These are phyloP conservation scores for Trypanosoma cruzi DNA, from an alignment of 208 protist genomes.

Conservation along the genomic window DNA sequence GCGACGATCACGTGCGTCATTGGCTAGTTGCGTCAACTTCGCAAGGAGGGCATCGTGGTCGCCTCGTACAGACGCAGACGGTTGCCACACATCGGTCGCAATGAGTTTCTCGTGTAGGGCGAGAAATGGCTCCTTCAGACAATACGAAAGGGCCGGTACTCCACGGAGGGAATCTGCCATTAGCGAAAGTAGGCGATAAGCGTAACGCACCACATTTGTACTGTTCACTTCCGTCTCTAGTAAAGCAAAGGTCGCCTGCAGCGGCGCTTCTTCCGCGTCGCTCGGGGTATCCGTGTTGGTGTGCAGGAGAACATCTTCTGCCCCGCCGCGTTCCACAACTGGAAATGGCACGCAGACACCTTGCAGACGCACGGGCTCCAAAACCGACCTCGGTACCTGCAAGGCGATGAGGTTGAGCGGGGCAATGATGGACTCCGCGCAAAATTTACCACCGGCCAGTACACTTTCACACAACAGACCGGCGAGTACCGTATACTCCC, in stretches of 20 bases:
- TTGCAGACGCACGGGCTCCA: conserved; percentile 66
- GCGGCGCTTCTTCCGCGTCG: conserved; percentile 4
- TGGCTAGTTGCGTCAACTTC: conserved; percentile 29
- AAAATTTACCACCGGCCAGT: conserved; percentile 46
- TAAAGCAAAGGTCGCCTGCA: conserved; percentile 32
- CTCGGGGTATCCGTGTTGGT: neutral
- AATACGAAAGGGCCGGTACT: conserved; percentile 57
- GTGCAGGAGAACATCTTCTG: conserved; percentile 22
- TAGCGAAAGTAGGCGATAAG: conserved; percentile 61
- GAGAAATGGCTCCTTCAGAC: conserved; percentile 49
- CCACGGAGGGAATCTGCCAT: conserved; percentile 46
- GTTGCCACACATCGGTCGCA: conserved; percentile 30
- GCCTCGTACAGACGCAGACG: conserved; percentile 34
- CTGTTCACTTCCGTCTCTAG: conserved; percentile 36
- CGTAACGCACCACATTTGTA: conserved; percentile 48
- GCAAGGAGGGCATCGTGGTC: conserved; percentile 50
- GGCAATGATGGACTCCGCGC: conserved; percentile 63
- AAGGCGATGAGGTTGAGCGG: conserved; percentile 74
- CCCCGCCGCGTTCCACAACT: conserved; percentile 50
- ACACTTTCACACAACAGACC: conserved; percentile 47
- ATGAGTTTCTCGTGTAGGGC: conserved; percentile 43
- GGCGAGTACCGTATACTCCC: conserved; percentile 49
- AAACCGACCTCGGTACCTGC: conserved; percentile 52
- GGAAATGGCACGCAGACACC: conserved; percentile 62
- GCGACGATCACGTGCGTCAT: conserved; percentile 38